Evolutionary conservation across 352 stramenopile genomes (phyloP).

Genomic region (Phytophthora vignae): DNA sequence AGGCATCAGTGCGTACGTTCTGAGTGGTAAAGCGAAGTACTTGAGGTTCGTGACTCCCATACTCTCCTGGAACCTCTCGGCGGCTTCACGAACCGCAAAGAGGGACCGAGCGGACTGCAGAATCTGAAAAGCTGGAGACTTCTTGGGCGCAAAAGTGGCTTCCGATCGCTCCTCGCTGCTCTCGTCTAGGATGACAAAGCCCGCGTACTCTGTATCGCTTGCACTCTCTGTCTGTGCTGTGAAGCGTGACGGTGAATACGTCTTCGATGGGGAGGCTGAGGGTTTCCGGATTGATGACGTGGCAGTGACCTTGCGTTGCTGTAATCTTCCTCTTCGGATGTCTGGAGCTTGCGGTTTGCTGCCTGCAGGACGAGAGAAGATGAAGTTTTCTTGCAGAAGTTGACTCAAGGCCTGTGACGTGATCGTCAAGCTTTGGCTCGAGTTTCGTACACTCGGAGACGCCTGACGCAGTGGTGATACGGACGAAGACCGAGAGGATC

Average conservation of each 20-base stretch:
- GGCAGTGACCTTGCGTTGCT: slow-evolving; percentile 4
- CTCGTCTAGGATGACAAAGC: slow-evolving; percentile 34
- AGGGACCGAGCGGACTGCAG: slow-evolving; percentile 20
- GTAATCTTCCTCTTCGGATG: slow-evolving; percentile 3
- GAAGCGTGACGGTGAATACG: slow-evolving; percentile 15
- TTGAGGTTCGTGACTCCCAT: not conserved
- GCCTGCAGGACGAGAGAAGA: slow-evolving; percentile 59
- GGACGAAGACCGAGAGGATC: not conserved
- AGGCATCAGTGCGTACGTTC: slow-evolving; percentile 54
- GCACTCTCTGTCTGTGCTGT: slow-evolving; percentile 17
- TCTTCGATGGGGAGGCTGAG: slow-evolving; percentile 4
- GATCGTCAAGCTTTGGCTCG: slow-evolving; percentile 27
- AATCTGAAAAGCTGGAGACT: slow-evolving; percentile 45
- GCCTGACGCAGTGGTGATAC: slow-evolving; percentile 5
- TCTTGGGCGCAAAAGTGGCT: not conserved
- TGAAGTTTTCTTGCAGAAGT: slow-evolving; percentile 72
- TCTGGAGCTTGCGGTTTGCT: slow-evolving; percentile 11
- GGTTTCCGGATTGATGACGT: slow-evolving; percentile 7
- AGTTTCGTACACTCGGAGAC: slow-evolving; percentile 10
- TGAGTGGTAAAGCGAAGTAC: slow-evolving; percentile 46
- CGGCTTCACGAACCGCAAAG: slow-evolving; percentile 24
- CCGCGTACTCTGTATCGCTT: slow-evolving; percentile 42
- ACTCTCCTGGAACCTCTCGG: slow-evolving; percentile 8
- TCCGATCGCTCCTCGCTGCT: slow-evolving; percentile 10
- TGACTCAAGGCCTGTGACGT: slow-evolving; percentile 52